These are phyloP conservation scores for Xeromyces bisporus DNA, from an alignment of 495 filamentous ascomycete genomes.

Conservation along the genomic window DNA sequence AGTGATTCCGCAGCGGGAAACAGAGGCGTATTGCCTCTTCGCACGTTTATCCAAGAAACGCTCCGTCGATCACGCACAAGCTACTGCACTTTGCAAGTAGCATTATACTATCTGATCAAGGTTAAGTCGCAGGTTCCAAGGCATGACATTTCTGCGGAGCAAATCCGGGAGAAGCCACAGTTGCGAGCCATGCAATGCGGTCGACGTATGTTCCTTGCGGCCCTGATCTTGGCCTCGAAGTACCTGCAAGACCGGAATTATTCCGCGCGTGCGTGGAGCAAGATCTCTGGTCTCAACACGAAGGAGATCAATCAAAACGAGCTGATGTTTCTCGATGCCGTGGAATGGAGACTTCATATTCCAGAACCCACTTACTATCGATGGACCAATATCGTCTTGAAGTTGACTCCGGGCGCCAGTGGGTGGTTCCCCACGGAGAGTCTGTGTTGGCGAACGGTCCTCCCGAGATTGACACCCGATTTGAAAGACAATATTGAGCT, in stretches of 20 bases:
- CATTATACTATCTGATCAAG: slow-evolving; percentile 87
- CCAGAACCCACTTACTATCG: slow-evolving; percentile 72
- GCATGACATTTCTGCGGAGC: slow-evolving; percentile 74
- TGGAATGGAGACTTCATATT: slow-evolving; percentile 91
- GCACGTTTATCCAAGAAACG: slow-evolving; percentile 94
- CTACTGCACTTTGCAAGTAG: slow-evolving; percentile 93
- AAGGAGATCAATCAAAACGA: slow-evolving; percentile 93
- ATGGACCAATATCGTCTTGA: slow-evolving; percentile 82
- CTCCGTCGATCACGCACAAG: slow-evolving; percentile 86
- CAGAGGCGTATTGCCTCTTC: slow-evolving; percentile 68
- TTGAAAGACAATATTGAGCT: slow-evolving; percentile 21
- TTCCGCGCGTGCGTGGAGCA: slow-evolving; percentile 93
- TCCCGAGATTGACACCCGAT: slow-evolving; percentile 64
- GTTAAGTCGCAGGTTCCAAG: slow-evolving; percentile 82
- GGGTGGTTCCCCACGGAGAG: slow-evolving; percentile 15
- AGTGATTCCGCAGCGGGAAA: slow-evolving; percentile 28
- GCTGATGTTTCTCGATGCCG: slow-evolving; percentile 74
- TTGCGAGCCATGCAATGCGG: slow-evolving; percentile 85
- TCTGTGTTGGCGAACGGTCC: slow-evolving; percentile 55
- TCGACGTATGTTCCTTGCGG: slow-evolving; percentile 90
- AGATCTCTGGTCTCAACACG: slow-evolving; percentile 84
- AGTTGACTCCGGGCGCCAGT: slow-evolving; percentile 49
- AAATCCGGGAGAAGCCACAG: slow-evolving; percentile 53
- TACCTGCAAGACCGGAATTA: slow-evolving; percentile 97
- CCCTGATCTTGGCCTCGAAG: slow-evolving; percentile 85